Evolutionary conservation across 441 rosid genomes (phyloP).

Genomic region (Erodium trifolium): DNA sequence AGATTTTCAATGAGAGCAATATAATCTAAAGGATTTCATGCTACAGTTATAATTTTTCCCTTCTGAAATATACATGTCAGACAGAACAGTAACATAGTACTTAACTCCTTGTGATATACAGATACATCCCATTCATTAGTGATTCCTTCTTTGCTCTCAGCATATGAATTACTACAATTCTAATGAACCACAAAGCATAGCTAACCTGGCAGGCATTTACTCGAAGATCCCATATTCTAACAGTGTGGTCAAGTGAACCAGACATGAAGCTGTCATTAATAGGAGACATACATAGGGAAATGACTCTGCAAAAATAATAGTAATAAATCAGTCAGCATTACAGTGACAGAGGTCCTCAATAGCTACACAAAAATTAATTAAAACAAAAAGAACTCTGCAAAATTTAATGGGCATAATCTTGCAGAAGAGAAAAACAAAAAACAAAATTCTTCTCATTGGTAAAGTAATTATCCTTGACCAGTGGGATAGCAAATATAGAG

Average conservation of each 20-base stretch:
- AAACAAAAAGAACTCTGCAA: not conserved
- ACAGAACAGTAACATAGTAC: too few relatives aligned
- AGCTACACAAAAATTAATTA: not conserved
- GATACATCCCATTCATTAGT: too few relatives aligned
- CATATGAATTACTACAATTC: not conserved
- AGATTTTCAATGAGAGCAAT: too few relatives aligned
- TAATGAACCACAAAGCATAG: slow-evolving; percentile 17
- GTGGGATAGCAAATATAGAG: not conserved
- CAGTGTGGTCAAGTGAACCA: slow-evolving; percentile 81
- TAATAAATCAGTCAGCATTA: slow-evolving; percentile 14
- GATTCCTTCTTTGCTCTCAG: too few relatives aligned
- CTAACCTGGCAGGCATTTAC: slow-evolving; percentile 94
- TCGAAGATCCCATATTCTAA: slow-evolving; percentile 96
- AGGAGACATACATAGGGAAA: slow-evolving; percentile 93
- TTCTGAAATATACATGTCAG: too few relatives aligned
- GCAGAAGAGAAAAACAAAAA: not conserved
- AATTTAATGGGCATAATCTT: not conserved
- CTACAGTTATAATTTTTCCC: too few relatives aligned
- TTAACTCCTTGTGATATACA: too few relatives aligned
- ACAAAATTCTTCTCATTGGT: not conserved
- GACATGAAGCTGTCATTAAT: slow-evolving; percentile 97
- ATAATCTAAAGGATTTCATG: too few relatives aligned
- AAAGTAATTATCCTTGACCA: not conserved
- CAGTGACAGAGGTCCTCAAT: not conserved
- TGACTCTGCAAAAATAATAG: slow-evolving; percentile 48